Base-by-base conservation (phyloP, 495 filamentous ascomycete species). In the Penicillium subrubescens region DNA sequence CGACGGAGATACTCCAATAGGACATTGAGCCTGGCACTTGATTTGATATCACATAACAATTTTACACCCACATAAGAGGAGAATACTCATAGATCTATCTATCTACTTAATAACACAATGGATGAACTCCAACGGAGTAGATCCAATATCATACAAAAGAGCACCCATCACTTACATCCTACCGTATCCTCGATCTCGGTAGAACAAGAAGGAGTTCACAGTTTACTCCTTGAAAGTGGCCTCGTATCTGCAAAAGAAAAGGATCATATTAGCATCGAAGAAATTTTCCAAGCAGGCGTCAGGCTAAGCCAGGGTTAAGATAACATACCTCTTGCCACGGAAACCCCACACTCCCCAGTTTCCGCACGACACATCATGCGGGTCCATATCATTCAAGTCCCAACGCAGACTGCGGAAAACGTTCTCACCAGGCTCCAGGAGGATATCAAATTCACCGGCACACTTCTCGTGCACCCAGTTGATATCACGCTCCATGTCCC, bases 321-420 rank as follows among this genome's bases (percentile, higher is more conserved):
- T 33, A 64, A 83, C 87, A 70, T 89, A 97, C 88, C 95, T 90
- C 87, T 99, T 99, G 65, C 95, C 95, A 75, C 95, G 86, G 80
- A 99, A 98, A 33, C 89, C 92, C 93, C 94, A 99, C 19, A 96
- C 77, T 5, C 95, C 95, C 93, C 92, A 99, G 74, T 99, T 99
- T 46, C 94, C 93, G 73, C 90, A 93, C 65, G 89, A 97, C 65
- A 98, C 83, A 79, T 99, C 96, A 67, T 94, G 90, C 6, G 95
- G 96, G 74, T 99, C 95, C 57, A 92, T 72, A 76, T 99, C 95
- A 73, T 97, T 97, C 68, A 98, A 72, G 83, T 99, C 95, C 96
- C 96, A 98, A 65, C 95, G 83, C 75, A 97, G 77, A 82, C 95
- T 99, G 72, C 93, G 86, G 79, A 99, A 99, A 11, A 81, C 86